Evolutionary conservation across 2,329 filamentous ascomycete species (phyloP).

Genomic region (Cytospora chrysosperma): DNA sequence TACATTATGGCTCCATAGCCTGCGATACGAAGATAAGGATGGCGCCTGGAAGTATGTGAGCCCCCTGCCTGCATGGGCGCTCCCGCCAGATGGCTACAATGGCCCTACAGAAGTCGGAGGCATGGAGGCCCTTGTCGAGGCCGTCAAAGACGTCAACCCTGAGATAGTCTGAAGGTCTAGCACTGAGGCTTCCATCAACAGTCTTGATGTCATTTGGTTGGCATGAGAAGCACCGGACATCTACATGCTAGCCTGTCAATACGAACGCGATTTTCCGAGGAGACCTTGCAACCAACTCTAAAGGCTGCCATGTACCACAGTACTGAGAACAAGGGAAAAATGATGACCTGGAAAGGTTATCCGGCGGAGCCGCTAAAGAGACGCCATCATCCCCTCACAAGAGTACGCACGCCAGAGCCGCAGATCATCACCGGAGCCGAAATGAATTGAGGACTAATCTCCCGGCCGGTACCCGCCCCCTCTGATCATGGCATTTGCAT

Average conservation of each 20-base stretch:
- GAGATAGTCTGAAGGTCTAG: slow-evolving; percentile 35
- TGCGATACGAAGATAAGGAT: slow-evolving; percentile 80
- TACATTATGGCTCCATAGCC: slow-evolving; percentile 89
- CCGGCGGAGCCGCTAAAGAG: slow-evolving; percentile 12
- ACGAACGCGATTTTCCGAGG: slow-evolving; percentile 1
- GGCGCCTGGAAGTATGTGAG: slow-evolving; percentile 88
- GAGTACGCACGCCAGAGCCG: not conserved
- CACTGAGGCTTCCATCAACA: slow-evolving; percentile 1
- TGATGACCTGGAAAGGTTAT: slow-evolving; percentile 1
- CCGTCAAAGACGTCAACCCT: slow-evolving; percentile 47
- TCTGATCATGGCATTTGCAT: slow-evolving; percentile 12
- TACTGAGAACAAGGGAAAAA: slow-evolving; percentile 3
- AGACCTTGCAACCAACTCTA: not conserved
- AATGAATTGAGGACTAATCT: not conserved
- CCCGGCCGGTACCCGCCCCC: slow-evolving; percentile 9
- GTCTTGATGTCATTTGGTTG: slow-evolving; percentile 12
- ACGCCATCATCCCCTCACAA: slow-evolving; percentile 11
- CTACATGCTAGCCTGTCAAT: not conserved
- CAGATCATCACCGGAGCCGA: slow-evolving; percentile 1
- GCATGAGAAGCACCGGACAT: slow-evolving; percentile 1
- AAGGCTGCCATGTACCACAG: not conserved
- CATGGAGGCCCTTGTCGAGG: slow-evolving; percentile 58
- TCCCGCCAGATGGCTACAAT: slow-evolving; percentile 70
- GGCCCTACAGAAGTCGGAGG: slow-evolving; percentile 69
- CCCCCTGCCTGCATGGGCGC: slow-evolving; percentile 78